These are phyloP conservation scores for Cystobasidium tubakii DNA, from an alignment of 768 basidiomycete genomes.

Conservation along the genomic window DNA sequence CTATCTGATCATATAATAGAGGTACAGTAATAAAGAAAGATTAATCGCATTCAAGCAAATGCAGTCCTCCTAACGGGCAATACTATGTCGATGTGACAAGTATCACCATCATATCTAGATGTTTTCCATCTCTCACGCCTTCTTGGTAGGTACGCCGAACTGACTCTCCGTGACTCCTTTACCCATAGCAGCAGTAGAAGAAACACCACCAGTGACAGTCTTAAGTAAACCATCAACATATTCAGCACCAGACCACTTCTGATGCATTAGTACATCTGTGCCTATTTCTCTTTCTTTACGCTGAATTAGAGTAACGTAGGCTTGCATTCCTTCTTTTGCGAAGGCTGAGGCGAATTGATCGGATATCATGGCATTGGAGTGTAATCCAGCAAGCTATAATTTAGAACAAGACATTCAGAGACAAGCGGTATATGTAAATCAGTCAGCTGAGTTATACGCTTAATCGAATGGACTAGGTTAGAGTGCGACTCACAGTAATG, in stretches of 20 bases:
- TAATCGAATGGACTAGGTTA: not conserved
- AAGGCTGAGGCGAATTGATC: slow-evolving; percentile 75
- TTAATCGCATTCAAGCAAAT: too few species aligned
- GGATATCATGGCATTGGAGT: slow-evolving; percentile 94
- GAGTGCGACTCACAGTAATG: slow-evolving; percentile 64
- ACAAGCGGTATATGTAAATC: too few species aligned
- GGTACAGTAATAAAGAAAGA: too few species aligned
- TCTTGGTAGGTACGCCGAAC: slow-evolving; percentile 15
- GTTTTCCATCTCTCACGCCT: not conserved
- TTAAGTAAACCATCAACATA: slow-evolving; percentile 80
- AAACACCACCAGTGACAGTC: slow-evolving; percentile 95
- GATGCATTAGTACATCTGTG: slow-evolving; percentile 94
- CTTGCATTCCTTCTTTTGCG: slow-evolving; percentile 95
- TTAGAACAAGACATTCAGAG: too few species aligned
- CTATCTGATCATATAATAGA: too few species aligned
- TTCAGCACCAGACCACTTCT: slow-evolving; percentile 96
- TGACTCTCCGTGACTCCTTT: slow-evolving; percentile 55
- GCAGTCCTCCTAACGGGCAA: too few species aligned
- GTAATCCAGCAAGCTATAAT: slow-evolving; percentile 80
- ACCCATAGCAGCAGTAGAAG: slow-evolving; percentile 99
- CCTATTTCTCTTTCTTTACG: slow-evolving; percentile 84
- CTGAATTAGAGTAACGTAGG: slow-evolving; percentile 92
- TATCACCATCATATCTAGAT: too few species aligned
- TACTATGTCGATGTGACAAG: too few species aligned
- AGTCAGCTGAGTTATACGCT: too few species aligned